phyloP scores from a whole-genome alignment of 768 basidiomycete species.

The Serendipita sp. region DNA sequence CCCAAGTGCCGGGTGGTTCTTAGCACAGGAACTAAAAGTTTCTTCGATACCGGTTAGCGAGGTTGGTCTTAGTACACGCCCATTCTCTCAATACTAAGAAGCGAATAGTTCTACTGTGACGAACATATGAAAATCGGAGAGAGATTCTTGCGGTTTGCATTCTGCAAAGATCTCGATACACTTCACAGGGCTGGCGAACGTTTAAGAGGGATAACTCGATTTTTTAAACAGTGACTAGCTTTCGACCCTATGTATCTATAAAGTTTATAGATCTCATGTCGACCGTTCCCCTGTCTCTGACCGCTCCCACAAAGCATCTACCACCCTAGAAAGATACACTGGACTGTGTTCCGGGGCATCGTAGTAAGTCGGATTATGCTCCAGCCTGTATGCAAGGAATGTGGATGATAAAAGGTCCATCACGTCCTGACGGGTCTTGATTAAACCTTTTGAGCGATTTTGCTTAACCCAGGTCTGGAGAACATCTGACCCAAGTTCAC shows the following conservation, averaged over 20 bases:
- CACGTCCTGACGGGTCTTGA: constrained; percentile 44
- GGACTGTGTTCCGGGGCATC: constrained; percentile 29
- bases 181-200: constrained; percentile 67
- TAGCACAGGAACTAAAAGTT: constrained; percentile 77
- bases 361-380: constrained; percentile 76
- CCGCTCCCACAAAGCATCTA: constrained; percentile 31
- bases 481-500: constrained; percentile 18
- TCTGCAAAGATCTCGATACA: constrained; percentile 90
- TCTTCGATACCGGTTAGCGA: constrained; percentile 93
- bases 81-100: background rate
- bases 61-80: constrained; percentile 29
- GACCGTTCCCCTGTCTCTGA: background rate
- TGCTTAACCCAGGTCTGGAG: constrained; percentile 34
- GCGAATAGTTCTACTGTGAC: constrained; percentile 69
- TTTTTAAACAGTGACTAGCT: constrained; percentile 20
- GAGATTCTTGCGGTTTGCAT: constrained; percentile 74
- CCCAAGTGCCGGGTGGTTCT: constrained; percentile 82
- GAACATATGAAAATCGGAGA: constrained; percentile 80
- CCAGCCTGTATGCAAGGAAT: constrained; percentile 54
- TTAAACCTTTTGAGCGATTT: constrained; percentile 24
- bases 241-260: background rate
- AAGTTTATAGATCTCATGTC: background rate
- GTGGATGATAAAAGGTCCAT: constrained; percentile 71
- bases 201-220: constrained; percentile 59
- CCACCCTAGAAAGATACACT: constrained; percentile 52